These are phyloP conservation scores for Camillea tinctor DNA, from an alignment of 2,329 filamentous ascomycete species.

Conservation along the genomic window DNA sequence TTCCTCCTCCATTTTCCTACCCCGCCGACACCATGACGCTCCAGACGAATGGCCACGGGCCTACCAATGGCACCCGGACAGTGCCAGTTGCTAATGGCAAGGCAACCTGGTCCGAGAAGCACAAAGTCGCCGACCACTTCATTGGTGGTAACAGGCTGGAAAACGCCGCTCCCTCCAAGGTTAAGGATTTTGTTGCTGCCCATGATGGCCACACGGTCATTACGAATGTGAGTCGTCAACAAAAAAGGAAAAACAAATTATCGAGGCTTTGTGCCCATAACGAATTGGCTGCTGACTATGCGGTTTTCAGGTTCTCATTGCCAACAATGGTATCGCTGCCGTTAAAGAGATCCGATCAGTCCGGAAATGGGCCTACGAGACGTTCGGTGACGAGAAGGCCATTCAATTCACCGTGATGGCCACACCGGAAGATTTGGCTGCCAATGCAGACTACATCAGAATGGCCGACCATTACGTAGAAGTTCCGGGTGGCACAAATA, in stretches of 20 bases:
- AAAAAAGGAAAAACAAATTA: too few relatives aligned
- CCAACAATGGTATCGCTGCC: conserved; percentile 99
- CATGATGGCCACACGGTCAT: conserved; percentile 97
- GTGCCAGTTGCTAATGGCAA: conserved; percentile 57
- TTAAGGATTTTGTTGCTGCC: conserved; percentile 92
- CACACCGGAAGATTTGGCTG: conserved; percentile 93
- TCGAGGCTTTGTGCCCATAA: neutral
- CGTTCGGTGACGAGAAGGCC: conserved; percentile 94
- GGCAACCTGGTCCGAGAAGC: conserved; percentile 73
- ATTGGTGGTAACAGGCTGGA: conserved; percentile 90
- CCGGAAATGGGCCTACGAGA: conserved; percentile 99
- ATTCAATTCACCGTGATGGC: conserved; percentile 99
- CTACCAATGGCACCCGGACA: conserved; percentile 43
- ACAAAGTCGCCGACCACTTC: conserved; percentile 87
- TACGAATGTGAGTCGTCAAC: conserved; percentile 71
- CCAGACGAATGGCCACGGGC: conserved; percentile 30
- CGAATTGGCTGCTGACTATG: conserved; percentile 6
- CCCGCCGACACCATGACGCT: conserved; percentile 22
- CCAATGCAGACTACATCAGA: conserved; percentile 98
- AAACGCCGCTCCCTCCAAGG: conserved; percentile 76
- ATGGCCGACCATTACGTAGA: conserved; percentile 99
- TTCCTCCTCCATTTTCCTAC: conserved; percentile 6
- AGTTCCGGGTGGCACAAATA: conserved; percentile 97
- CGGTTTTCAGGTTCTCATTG: conserved; percentile 80
- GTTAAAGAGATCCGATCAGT: conserved; percentile 99